Base-by-base conservation (phyloP, 2,329 filamentous ascomycete species). In the Clonostachys solani region DNA sequence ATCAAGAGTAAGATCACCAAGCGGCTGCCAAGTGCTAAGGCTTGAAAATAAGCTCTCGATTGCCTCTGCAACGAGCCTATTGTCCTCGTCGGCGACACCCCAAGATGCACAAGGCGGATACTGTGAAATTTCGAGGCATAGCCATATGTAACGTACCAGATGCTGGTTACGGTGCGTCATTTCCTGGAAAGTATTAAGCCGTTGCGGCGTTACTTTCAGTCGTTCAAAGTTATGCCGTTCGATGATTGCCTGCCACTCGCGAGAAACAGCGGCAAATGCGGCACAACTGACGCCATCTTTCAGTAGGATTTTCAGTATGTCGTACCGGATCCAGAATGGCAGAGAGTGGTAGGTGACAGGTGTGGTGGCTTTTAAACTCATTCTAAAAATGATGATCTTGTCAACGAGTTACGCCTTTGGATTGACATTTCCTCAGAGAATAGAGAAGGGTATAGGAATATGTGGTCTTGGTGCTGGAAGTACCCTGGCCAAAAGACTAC, bases 1-100 rank as follows among this genome's bases (percentile, higher is more conserved):
- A 55, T 69, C 67, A 38, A 69, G 61, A 33, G 58, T 42, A 45
- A 70, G 58, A 43, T 58, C 53, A 45, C 60, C 49, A n/a, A 50
- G 47, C 49, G 57, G 60, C 50, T 65, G 56, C 62, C 60, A 67
- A 51, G 40, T 36, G 56, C 56, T 62, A 18, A 67, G 62, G 45
- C 48, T 49, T 42, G 51, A 54, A 44, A 68, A 61, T 34, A 68
- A 33, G 15, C 7, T n/a, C 36, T 38, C 7, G 17, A 38, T 38
- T 38, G 36, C 36, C 5, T 38, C 36, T 38, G 17, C 15, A n/a
- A 38, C 15, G 15, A 38, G 17, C 5, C 7, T 12, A 12, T 38
- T 38, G 36, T 38, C 36, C 15, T n/a, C 12, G 6, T n/a, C 15
- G 4, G 12, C 17, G 15, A n/a, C 15, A 15, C 6, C 48, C 46